These are phyloP conservation scores for Fraxinus dipetala DNA, from an alignment of 305 asterid genomes.

Conservation along the genomic window DNA sequence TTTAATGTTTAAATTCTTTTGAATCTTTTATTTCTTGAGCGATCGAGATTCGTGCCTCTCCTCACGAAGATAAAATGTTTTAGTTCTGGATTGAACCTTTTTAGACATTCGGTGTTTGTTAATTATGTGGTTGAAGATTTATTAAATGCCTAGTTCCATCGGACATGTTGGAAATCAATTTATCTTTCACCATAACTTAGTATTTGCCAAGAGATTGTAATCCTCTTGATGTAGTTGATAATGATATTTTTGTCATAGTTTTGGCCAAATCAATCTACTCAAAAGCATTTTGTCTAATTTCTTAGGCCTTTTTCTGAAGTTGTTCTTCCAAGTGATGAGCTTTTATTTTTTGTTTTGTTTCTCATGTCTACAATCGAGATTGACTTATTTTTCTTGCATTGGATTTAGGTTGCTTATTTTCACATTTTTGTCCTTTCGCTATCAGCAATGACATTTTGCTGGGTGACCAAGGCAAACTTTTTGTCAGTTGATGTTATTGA, in stretches of 20 bases:
- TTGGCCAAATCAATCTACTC: not conserved
- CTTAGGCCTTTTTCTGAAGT: not conserved
- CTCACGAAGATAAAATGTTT: not conserved
- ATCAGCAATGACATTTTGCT: not conserved
- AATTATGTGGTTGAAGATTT: not conserved
- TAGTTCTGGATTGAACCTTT: not conserved
- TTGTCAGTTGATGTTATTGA: not conserved
- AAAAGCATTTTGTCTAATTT: not conserved
- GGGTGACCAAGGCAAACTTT: not conserved
- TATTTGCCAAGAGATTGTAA: not conserved
- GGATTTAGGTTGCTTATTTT: not conserved
- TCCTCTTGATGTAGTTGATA: not conserved
- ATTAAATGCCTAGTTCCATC: not conserved
- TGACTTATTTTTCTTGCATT: not conserved
- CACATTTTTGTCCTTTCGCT: not conserved
- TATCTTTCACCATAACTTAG: not conserved
- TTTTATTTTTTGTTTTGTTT: not conserved
- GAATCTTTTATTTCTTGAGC: not conserved
- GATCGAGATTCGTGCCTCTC: not conserved
- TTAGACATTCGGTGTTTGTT: not conserved
- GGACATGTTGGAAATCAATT: not conserved
- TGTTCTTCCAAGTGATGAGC: not conserved
- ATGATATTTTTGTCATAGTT: not conserved
- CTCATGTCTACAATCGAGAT: not conserved
- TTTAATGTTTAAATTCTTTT: not conserved